Conservation (phyloP, 306 rosid genomes). For the Quercus rubra region DNA sequence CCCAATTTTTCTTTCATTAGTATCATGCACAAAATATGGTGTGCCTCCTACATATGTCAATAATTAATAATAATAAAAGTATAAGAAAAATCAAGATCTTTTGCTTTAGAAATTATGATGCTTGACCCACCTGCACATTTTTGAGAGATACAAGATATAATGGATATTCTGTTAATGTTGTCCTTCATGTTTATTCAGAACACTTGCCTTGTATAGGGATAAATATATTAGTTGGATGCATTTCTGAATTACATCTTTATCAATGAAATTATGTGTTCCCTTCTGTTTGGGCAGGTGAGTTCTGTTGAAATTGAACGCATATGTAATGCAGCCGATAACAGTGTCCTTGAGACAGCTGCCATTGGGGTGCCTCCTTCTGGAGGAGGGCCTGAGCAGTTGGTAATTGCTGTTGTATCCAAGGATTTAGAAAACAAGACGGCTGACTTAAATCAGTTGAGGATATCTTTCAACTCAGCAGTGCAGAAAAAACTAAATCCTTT, state of each 20-base stretch:
- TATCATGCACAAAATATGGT: no score
- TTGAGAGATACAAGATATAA: background rate
- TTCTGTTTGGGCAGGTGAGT: slow-evolving; percentile 66
- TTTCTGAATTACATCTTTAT: background rate
- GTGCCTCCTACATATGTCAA: no score
- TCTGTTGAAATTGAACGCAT: slow-evolving; percentile 93
- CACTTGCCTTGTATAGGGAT: background rate
- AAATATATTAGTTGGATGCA: background rate
- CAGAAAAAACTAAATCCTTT: slow-evolving; percentile 88
- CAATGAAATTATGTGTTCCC: background rate
- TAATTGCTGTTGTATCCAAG: slow-evolving; percentile 67
- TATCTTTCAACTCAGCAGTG: slow-evolving; percentile 75
- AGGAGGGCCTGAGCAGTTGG: slow-evolving; percentile 92
- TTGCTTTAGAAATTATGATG: background rate
- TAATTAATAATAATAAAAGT: no score
- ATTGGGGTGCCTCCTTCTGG: slow-evolving; percentile 80
- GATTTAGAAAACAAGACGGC: slow-evolving; percentile 23
- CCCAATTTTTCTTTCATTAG: no score
- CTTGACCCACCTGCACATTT: background rate
- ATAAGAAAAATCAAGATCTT: background rate
- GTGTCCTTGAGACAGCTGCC: slow-evolving; percentile 87
- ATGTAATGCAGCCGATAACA: slow-evolving; percentile 64
- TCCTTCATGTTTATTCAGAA: background rate
- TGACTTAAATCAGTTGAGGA: slow-evolving; percentile 48
- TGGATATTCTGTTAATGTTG: background rate